Percentiles rank a stretch among this genome's conserved stretches.
These are phyloP conservation scores for Acanthamoeba healyi DNA, from an alignment of 208 protist genomes.

Conservation along the genomic window DNA sequence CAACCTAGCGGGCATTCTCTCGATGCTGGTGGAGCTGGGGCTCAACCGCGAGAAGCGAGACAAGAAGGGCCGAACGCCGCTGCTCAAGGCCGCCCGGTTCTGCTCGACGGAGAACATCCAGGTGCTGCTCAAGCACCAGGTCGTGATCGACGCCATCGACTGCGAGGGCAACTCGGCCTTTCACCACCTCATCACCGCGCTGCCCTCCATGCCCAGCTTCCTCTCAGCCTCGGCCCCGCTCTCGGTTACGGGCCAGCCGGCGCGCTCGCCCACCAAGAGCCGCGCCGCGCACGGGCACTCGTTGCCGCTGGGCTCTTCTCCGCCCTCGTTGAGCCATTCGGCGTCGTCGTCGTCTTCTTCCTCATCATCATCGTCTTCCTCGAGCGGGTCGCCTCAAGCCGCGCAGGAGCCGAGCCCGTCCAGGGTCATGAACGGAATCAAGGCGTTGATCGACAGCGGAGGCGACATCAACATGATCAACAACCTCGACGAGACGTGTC, in stretches of 20 bases:
- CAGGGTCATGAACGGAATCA: conserved; percentile 17
- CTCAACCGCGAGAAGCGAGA: conserved; percentile 44
- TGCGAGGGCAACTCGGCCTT: conserved; percentile 41
- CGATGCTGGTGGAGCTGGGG: background rate
- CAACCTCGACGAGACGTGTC: conserved; percentile 24
- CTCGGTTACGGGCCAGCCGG: background rate
- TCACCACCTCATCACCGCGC: conserved; percentile 5
- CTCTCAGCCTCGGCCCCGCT: background rate
- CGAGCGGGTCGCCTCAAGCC: background rate
- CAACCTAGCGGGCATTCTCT: background rate
- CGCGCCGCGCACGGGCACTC: background rate
- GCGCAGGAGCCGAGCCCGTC: background rate
- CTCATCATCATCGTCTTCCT: background rate
- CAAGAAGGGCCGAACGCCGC: conserved; percentile 47
- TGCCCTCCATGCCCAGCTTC: background rate
- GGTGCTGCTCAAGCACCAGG: background rate
- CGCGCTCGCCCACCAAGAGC: conserved; percentile 15
- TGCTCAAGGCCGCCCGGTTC: conserved; percentile 15
- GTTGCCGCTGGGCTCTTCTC: background rate
- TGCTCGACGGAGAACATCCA: conserved; percentile 37
- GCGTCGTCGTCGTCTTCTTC: background rate
- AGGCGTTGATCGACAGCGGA: background rate
- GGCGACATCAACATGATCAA: conserved; percentile 61
- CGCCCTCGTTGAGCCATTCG: background rate
- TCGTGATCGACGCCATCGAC: background rate